These are phyloP conservation scores for Hibiscus syriacus DNA, from an alignment of 345 rosid genomes.

Conservation along the genomic window DNA sequence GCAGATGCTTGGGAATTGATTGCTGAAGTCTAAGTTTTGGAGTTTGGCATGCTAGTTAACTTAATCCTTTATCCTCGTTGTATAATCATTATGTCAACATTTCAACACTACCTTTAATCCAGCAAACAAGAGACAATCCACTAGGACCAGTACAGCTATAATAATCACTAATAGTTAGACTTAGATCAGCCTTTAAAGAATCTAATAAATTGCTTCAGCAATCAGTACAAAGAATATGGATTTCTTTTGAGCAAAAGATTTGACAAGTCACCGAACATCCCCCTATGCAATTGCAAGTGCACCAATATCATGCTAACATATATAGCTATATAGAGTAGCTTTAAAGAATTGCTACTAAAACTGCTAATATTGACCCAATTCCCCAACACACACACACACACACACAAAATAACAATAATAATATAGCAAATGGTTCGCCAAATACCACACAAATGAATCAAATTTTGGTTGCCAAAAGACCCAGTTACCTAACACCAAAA, in stretches of 20 bases:
- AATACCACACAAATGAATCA: neutral
- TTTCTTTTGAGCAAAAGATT: neutral
- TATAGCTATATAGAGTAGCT: neutral
- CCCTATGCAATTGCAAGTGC: neutral
- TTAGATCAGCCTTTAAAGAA: neutral
- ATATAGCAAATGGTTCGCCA: neutral
- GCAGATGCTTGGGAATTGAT: neutral
- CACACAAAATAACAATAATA: no score
- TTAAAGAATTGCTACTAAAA: neutral
- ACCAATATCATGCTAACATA: neutral
- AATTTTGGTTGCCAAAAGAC: neutral
- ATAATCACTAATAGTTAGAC: neutral
- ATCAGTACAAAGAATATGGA: neutral
- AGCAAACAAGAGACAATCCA: neutral
- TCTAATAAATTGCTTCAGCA: neutral
- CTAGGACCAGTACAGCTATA: neutral
- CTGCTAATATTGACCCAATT: neutral
- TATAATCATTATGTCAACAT: neutral
- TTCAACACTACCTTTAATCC: neutral
- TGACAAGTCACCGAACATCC: neutral
- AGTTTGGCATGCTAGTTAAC: neutral
- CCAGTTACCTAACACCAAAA: neutral
- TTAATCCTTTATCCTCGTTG: neutral
- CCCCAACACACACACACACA: no score
- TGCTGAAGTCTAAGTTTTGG: neutral